Evolutionary conservation across 2,329 filamentous ascomycete species (phyloP).

Genomic region (Hymenoscyphus fraxineus): DNA sequence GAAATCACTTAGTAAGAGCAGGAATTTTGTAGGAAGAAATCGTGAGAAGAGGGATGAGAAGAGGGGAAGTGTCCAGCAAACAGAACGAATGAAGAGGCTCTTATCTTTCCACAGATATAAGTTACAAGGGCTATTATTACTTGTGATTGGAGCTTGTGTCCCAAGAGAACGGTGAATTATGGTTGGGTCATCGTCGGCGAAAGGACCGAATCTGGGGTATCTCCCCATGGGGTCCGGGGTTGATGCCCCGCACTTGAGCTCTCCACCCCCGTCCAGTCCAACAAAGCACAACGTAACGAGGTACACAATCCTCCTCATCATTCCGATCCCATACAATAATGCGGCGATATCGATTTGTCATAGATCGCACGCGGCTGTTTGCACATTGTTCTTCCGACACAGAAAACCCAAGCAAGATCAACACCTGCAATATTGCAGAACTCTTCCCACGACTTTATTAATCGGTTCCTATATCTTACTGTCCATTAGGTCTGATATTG

Average conservation of each 20-base stretch:
- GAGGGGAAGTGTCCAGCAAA: not conserved
- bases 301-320: not conserved
- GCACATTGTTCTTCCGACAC: not conserved
- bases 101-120: not conserved
- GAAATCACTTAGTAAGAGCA: not conserved
- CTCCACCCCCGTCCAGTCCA: not conserved
- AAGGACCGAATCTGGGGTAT: not conserved
- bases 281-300: not conserved
- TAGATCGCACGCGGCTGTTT: not conserved
- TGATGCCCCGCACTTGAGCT: not conserved
- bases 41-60: not conserved
- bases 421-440: not conserved
- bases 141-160: not conserved
- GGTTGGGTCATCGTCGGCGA: not conserved
- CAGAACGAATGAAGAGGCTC: not conserved
- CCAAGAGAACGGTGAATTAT: not conserved
- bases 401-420: not conserved
- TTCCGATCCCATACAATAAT: not conserved
- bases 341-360: not conserved
- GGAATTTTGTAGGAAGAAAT: not conserved
- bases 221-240: conserved; percentile 4
- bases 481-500: not conserved
- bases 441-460: not conserved
- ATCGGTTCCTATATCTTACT: not conserved
- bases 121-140: not conserved